A percentile compares a stretch with the other conserved stretches of the same genome.
phyloP scores from a whole-genome alignment of 2,329 filamentous ascomycete genomes.

The Cladosporium austrohemisphaericum region DNA sequence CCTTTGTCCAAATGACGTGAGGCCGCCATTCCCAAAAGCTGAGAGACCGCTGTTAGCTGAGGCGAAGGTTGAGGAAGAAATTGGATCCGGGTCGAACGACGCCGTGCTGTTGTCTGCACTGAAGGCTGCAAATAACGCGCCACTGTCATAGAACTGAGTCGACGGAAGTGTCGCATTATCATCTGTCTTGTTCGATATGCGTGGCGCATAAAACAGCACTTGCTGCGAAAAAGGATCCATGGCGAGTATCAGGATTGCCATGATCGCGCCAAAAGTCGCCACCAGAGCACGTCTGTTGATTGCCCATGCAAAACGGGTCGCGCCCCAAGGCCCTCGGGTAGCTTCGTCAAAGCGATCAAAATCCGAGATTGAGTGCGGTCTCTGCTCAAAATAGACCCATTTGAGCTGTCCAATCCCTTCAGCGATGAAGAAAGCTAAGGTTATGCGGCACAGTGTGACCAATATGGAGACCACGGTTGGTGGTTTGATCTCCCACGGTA shows the following conservation, averaged over 20 bases:
- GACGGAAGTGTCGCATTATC: neutral
- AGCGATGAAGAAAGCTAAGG: neutral
- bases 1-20: too few species aligned
- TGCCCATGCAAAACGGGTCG: neutral
- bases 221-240: neutral
- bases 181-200: neutral
- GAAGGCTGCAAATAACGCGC: neutral
- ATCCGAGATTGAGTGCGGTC: slow-evolving; percentile 7
- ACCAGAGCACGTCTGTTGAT: neutral
- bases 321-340: neutral
- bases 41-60: neutral
- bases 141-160: neutral
- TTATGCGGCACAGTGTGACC: neutral
- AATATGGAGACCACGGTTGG: neutral
- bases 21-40: neutral
- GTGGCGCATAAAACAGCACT: neutral
- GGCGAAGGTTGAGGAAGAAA: neutral
- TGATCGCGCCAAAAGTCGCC: neutral
- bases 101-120: neutral
- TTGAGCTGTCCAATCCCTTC: slow-evolving; percentile 18
- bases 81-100: too few species aligned
- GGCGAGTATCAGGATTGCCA: neutral
- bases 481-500: neutral
- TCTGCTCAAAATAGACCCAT: slow-evolving; percentile 16
- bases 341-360: neutral